These are phyloP conservation scores for Teratosphaeria pseudoeucalypti DNA, from an alignment of 2,329 filamentous ascomycete genomes.

Conservation along the genomic window DNA sequence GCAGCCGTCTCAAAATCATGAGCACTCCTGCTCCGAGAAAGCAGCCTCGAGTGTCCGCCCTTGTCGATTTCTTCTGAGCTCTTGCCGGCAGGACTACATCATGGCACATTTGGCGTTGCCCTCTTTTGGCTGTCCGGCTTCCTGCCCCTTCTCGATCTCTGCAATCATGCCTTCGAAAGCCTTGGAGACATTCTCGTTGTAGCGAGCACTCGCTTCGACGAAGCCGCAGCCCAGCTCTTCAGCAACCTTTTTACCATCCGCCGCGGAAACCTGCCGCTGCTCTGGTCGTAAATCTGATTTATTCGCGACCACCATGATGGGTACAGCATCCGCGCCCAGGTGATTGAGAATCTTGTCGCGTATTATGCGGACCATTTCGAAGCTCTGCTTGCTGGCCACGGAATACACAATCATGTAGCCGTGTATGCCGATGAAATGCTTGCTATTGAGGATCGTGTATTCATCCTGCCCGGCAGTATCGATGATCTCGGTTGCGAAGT, in stretches of 20 bases:
- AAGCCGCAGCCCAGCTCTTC: slow-evolving; percentile 86
- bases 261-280: slow-evolving; percentile 78
- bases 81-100: slow-evolving; percentile 52
- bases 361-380: slow-evolving; percentile 95
- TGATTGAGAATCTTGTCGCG: slow-evolving; percentile 96
- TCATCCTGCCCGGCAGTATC: slow-evolving; percentile 96
- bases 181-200: slow-evolving; percentile 86
- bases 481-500: slow-evolving; percentile 93
- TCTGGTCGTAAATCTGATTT: slow-evolving; percentile 90
- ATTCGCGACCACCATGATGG: slow-evolving; percentile 91
- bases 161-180: slow-evolving; percentile 90
- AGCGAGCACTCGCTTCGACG: slow-evolving; percentile 88
- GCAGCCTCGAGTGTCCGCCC: not conserved
- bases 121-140: slow-evolving; percentile 77
- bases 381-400: slow-evolving; percentile 85
- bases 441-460: slow-evolving; percentile 95
- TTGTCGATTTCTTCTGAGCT: not conserved
- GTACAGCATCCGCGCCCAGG: slow-evolving; percentile 81
- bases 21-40: not conserved
- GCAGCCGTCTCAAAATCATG: not conserved
- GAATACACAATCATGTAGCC: slow-evolving; percentile 98
- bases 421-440: slow-evolving; percentile 98
- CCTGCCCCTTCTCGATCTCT: slow-evolving; percentile 78
- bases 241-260: slow-evolving; percentile 74
- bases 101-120: slow-evolving; percentile 70